These are phyloP conservation scores for Eucalyptus pauciflora DNA, from an alignment of 345 rosid species.

Conservation along the genomic window DNA sequence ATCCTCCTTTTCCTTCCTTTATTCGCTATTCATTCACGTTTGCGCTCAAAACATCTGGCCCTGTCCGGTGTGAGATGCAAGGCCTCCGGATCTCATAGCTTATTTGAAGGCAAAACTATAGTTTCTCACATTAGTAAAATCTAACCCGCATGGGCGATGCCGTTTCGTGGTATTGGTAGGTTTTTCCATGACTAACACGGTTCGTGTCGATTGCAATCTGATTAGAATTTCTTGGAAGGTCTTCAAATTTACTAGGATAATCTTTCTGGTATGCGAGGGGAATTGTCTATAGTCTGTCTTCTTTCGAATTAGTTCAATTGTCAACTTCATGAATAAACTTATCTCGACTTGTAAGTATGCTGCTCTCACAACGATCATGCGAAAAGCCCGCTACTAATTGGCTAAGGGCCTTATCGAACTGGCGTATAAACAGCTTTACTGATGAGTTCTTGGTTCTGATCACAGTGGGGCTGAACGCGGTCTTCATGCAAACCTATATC, in stretches of 20 bases:
- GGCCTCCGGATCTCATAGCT: not conserved
- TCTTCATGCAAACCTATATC: slow-evolving; percentile 83
- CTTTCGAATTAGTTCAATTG: not conserved
- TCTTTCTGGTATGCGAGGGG: not conserved
- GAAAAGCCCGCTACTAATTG: not conserved
- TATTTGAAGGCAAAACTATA: not conserved
- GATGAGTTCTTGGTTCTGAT: not conserved
- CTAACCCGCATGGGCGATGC: not conserved
- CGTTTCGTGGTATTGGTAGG: not conserved
- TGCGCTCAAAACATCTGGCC: not conserved
- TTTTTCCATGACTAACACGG: not conserved
- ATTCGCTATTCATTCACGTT: not conserved
- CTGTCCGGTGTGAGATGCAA: not conserved
- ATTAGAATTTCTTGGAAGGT: not conserved
- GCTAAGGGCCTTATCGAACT: not conserved
- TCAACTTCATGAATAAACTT: not conserved
- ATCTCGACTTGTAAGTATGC: not conserved
- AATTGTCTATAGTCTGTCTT: not conserved
- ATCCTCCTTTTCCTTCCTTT: not conserved
- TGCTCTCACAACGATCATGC: not conserved
- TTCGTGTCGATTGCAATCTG: not conserved
- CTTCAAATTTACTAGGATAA: not conserved
- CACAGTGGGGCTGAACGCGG: slow-evolving; percentile 64
- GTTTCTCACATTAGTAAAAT: not conserved
- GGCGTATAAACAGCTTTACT: not conserved